These are phyloP conservation scores for Sugiyamaella boreocaroliniensis DNA, from an alignment of 805 yeast genomes.

Conservation along the genomic window DNA sequence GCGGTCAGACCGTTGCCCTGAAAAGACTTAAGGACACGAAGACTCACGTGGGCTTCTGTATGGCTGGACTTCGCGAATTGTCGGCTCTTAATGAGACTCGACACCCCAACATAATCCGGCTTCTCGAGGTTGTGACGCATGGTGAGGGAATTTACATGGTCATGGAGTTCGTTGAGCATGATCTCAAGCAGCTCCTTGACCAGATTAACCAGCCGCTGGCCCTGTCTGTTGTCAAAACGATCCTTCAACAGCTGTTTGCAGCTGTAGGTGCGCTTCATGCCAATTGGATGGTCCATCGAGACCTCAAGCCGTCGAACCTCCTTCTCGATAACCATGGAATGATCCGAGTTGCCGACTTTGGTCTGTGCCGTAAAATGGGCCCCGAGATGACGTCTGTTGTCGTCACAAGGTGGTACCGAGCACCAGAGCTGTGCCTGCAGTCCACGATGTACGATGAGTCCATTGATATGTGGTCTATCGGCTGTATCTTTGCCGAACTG, in stretches of 20 bases:
- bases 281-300: slow-evolving; percentile 52
- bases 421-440: slow-evolving; percentile 36
- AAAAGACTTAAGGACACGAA: slow-evolving; percentile 46
- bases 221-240: slow-evolving; percentile 25
- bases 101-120: slow-evolving; percentile 47
- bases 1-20: slow-evolving; percentile 48
- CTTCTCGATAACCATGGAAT: slow-evolving; percentile 61
- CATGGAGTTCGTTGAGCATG: slow-evolving; percentile 30
- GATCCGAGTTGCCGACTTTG: slow-evolving; percentile 86
- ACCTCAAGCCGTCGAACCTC: slow-evolving; percentile 85
- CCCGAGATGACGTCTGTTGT: slow-evolving; percentile 28
- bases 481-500: slow-evolving; percentile 51
- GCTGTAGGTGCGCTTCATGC: slow-evolving; percentile 23
- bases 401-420: slow-evolving; percentile 46
- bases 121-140: slow-evolving; percentile 45
- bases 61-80: slow-evolving; percentile 61
- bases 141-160: slow-evolving; percentile 28
- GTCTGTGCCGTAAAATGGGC: slow-evolving; percentile 56
- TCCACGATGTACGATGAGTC: slow-evolving; percentile 30
- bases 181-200: slow-evolving; percentile 20
- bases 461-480: slow-evolving; percentile 54
- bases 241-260: slow-evolving; percentile 24
- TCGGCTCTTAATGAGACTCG: slow-evolving; percentile 45
- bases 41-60: slow-evolving; percentile 54
- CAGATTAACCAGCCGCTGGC: slow-evolving; percentile 26